Evolutionary conservation across 345 rosid genomes (phyloP).

Genomic region (Acer campestre): DNA sequence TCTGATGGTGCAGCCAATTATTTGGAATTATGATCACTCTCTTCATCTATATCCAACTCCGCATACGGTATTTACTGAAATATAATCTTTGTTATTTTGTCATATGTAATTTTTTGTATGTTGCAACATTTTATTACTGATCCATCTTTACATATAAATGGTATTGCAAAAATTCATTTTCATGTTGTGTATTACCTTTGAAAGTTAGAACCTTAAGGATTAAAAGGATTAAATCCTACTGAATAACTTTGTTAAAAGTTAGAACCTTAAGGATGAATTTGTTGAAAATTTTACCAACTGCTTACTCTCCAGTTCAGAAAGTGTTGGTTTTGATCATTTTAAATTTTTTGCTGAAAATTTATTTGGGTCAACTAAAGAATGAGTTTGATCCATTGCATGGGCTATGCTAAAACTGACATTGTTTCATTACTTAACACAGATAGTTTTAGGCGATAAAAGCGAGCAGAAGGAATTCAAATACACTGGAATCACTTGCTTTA

Average conservation of each 20-base stretch:
- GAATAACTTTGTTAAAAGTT: neutral
- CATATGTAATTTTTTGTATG: slow-evolving; percentile 6
- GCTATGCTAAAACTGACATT: slow-evolving; percentile 6
- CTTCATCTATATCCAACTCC: slow-evolving; percentile 95
- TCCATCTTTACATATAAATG: neutral
- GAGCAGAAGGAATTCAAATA: slow-evolving; percentile 80
- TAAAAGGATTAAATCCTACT: neutral
- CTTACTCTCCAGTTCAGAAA: neutral
- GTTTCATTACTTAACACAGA: slow-evolving; percentile 46
- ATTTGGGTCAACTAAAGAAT: neutral
- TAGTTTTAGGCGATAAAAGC: slow-evolving; percentile 77
- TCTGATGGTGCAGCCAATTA: slow-evolving; percentile 83
- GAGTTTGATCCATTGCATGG: neutral
- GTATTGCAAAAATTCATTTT: neutral
- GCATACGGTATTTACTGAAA: slow-evolving; percentile 58
- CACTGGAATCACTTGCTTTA: slow-evolving; percentile 83
- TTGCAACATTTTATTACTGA: neutral
- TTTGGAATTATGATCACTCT: slow-evolving; percentile 93
- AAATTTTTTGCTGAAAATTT: neutral
- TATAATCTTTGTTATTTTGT: neutral
- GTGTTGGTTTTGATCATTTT: neutral
- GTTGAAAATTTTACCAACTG: neutral
- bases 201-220: neutral
- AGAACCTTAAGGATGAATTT: neutral
- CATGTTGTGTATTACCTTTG: neutral